Evolutionary conservation across 208 protist species (phyloP), one percentile per base, ranked within the genome.

Genomic region (Crithidia brevicula): DNA sequence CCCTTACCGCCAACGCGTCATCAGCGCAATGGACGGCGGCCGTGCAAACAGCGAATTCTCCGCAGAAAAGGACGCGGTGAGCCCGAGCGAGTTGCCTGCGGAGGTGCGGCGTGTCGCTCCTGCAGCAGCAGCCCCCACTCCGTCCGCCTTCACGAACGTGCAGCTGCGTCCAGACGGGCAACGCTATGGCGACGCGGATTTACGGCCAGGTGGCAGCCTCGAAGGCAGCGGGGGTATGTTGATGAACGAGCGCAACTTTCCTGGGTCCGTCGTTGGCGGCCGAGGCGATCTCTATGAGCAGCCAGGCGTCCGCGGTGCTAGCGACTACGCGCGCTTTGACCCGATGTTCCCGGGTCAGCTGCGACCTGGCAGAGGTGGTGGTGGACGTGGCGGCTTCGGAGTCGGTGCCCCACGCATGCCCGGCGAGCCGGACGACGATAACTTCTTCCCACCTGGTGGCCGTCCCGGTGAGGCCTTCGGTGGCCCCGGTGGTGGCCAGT

Each of bases 371-470:
- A 15, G 54, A 31, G 43, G 67, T 16, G 42, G 59, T 42, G 53
- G 46, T 20, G 69, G 27, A 18, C 36, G 54, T 23, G 43, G 51
- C 47, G 66, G 43, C 4, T 18, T 50, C n/a, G 53, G 34, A 50
- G 68, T n/a, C 31, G 6, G 34, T 25, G 74, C 66, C 0, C 72
- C 63, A 1, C 51, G 42, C n/a, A 85, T 93, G 70, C 86, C 83
- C 20, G 91, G 91, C 1, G 91, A 96, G 62, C 91, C 91, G 4
- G 81, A 94, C 67, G 72, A 75, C 38, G 91, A 96, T 64, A 62
- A 84, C 33, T 75, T 93, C 11, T 25, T 30, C 25, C 91, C 91
- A 23, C 73, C 81, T 16, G 79, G 83, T 31, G 72, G 75, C 0
- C 63, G 68, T 4, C 60, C 64, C 3, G 54, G 67, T 3, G 65